Evolutionary conservation across 768 basidiomycete genomes (phyloP).

Genomic region (Amanita rimosa): DNA sequence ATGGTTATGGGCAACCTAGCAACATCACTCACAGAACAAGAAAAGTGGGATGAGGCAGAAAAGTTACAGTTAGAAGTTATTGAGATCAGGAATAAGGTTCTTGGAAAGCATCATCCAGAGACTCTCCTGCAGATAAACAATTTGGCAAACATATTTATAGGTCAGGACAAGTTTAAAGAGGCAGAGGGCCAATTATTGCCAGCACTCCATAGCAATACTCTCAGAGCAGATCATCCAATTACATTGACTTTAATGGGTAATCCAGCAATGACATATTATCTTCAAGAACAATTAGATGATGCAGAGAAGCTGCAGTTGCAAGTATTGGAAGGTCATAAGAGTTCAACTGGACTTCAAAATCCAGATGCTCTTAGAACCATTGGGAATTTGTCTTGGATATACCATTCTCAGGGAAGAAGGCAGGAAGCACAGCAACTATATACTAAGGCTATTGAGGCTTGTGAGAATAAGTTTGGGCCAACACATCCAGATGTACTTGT

Average conservation of each 20-base stretch:
- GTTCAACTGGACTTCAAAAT: neutral
- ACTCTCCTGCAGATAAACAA: neutral
- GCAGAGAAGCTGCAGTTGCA: no score
- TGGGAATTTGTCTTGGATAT: neutral
- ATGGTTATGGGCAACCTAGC: conserved; percentile 7
- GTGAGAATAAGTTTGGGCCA: neutral
- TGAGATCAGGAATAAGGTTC: neutral
- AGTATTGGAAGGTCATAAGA: neutral
- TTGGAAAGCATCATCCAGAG: neutral
- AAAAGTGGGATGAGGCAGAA: neutral
- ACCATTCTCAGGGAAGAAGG: neutral
- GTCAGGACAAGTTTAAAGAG: neutral
- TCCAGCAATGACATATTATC: neutral
- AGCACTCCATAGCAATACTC: neutral
- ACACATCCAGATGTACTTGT: neutral
- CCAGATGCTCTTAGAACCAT: neutral
- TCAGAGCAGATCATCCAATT: neutral
- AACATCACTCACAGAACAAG: conserved; percentile 1
- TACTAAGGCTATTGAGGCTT: neutral
- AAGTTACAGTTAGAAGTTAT: neutral
- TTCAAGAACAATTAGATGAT: no score
- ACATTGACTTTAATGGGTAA: neutral
- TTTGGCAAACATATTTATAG: neutral
- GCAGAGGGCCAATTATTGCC: neutral
- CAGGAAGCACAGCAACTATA: neutral